A percentile compares a stretch with the other conserved stretches of the same genome.
These are phyloP conservation scores for Helianthus tuberosus DNA, from an alignment of 129 eudicot species.

Conservation along the genomic window DNA sequence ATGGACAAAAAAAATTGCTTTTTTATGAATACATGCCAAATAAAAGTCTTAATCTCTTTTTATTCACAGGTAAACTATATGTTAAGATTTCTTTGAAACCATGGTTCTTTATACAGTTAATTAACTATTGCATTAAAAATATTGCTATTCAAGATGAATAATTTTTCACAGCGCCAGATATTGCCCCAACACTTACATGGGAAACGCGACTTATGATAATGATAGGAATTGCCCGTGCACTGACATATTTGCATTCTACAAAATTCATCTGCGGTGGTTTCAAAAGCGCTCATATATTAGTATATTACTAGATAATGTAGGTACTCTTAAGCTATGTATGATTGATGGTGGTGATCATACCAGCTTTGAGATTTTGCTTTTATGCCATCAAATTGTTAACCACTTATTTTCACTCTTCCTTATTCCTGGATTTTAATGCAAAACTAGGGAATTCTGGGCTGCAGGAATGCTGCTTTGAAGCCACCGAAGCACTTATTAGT, in stretches of 20 bases:
- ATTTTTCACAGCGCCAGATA: slow-evolving; percentile 11
- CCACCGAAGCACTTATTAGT: slow-evolving; percentile 18
- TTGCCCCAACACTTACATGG: slow-evolving; percentile 25
- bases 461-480: background rate
- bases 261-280: slow-evolving; percentile 17
- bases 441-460: slow-evolving; percentile 27
- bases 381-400: background rate
- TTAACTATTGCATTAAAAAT: background rate
- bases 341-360: background rate
- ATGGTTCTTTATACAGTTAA: no score
- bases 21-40: no score
- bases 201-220: slow-evolving; percentile 26
- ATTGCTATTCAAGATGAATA: background rate
- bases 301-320: slow-evolving; percentile 30
- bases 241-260: slow-evolving; percentile 15
- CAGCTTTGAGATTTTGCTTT: background rate
- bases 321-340: background rate
- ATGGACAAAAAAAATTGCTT: no score
- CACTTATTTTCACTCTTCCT: background rate
- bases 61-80: no score
- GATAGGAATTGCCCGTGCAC: slow-evolving; percentile 35
- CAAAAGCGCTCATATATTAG: slow-evolving; percentile 23
- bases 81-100: no score
- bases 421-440: no score
- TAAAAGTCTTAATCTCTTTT: no score